Base-by-base conservation (phyloP, 2,329 filamentous ascomycete species). In the Diaporthe ampelina region DNA sequence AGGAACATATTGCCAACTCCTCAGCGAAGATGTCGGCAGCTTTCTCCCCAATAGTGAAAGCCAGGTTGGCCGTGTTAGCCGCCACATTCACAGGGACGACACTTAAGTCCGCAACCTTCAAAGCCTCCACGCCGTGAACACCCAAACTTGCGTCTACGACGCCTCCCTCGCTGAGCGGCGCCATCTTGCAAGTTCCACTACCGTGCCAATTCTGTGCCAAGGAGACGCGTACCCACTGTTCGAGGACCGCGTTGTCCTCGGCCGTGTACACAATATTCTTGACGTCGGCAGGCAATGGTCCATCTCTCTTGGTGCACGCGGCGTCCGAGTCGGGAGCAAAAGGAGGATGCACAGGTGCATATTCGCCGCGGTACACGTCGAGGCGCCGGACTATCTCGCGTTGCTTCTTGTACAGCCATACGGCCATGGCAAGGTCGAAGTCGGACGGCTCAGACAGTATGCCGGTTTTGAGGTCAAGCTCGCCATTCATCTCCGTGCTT, bases 401-500 rank as follows among this genome's bases (percentile, higher is more conserved):
- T 17, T 86, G 85, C 77, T 88, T 88, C 81, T 93, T 93, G 83
- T 93, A 93, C 0, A 84, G 87, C 90, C 90, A 92, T 11, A 91
- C 78, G 21, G 89, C 86, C 77, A 87, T 89, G 79, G 88, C 88
- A 35, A 91, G 50, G 78, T 92, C 91, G 29, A 90, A 81, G 3
- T 84, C 84, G 26, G 85, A 74, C 21, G 83, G 78, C 72, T 91
- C 87, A 10, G 81, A 86, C 45, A 93, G 85, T 80, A 86, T 91
- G 8, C 90, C 91, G 0, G 87, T 83, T 67, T 90, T 85, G 74
- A 93, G 91, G 73, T 91, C 87, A 5, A 87, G 81, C 0, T 83
- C 80, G 35, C 88, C 85, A 17, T 82, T 78, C 8, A 86, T 76
- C 0, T 82, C 78, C 4, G 83, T 79, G 2, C 85, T 83, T 1